Evolutionary conservation across 176 grass and related monocot genomes (phyloP).

Genomic region (Ensete ventricosum): DNA sequence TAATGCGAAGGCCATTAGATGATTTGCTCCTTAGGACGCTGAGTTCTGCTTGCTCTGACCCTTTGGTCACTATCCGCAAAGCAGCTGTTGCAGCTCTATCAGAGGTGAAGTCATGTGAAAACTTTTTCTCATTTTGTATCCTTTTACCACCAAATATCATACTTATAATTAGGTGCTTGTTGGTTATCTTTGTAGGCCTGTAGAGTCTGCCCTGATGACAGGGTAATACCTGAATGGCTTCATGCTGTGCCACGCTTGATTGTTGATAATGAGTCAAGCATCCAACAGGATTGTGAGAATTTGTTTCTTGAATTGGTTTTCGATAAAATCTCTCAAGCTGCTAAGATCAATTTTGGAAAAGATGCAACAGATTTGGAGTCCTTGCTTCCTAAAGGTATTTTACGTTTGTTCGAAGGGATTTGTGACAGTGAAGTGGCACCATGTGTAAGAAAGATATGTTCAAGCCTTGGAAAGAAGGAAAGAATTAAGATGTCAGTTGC

Average conservation of each 20-base stretch:
- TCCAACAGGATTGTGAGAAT: constrained; percentile 93
- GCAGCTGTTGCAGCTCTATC: constrained; percentile 86
- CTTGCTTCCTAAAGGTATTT: constrained; percentile 50
- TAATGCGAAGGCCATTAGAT: constrained; percentile 61
- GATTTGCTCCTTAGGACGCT: constrained; percentile 48
- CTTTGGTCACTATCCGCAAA: constrained; percentile 81
- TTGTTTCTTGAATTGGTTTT: constrained; percentile 84
- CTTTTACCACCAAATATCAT: neutral
- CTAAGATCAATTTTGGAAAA: constrained; percentile 30
- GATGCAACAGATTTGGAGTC: constrained; percentile 31
- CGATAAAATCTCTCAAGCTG: constrained; percentile 63
- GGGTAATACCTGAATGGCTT: constrained; percentile 77
- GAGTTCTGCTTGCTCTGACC: constrained; percentile 74
- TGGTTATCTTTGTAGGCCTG: constrained; percentile 32
- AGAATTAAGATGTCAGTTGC: constrained; percentile 55
- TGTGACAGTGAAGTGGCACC: constrained; percentile 65
- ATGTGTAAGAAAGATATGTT: constrained; percentile 75
- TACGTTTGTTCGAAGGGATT: constrained; percentile 66
- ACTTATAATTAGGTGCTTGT: neutral
- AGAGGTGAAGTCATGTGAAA: constrained; percentile 39
- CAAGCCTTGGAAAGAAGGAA: constrained; percentile 94
- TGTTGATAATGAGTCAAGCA: constrained; percentile 78
- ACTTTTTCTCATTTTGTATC: neutral
- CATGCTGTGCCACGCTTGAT: constrained; percentile 67
- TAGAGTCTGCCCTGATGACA: constrained; percentile 59